Conservation (phyloP, 1,139 yeast genomes). For the Yamadazyma blattariae region DNA sequence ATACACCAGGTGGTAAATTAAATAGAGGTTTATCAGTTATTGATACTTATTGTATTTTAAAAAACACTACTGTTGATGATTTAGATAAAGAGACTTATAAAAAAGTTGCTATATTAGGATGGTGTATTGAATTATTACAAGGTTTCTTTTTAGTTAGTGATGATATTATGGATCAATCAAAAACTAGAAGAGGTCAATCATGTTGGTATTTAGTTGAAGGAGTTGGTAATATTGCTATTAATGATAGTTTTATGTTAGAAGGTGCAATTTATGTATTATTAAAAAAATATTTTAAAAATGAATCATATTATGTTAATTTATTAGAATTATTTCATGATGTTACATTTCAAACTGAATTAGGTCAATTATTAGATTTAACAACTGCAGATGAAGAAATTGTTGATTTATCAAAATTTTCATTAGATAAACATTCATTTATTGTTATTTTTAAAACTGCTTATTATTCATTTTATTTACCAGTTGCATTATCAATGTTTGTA, state of each 20-base stretch:
- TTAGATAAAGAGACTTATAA: slow-evolving; percentile 68
- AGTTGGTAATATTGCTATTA: slow-evolving; percentile 91
- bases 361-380: slow-evolving; percentile 90
- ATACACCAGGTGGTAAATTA: slow-evolving; percentile 95
- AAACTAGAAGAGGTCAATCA: slow-evolving; percentile 97
- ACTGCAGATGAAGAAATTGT: slow-evolving; percentile 97
- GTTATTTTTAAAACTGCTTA: slow-evolving; percentile 97
- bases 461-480: slow-evolving; percentile 96
- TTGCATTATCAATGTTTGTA: slow-evolving; percentile 93
- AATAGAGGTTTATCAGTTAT: slow-evolving; percentile 96
- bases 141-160: slow-evolving; percentile 97
- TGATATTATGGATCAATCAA: slow-evolving; percentile 97
- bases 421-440: slow-evolving; percentile 89
- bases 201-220: slow-evolving; percentile 89
- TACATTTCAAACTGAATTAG: slow-evolving; percentile 96
- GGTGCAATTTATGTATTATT: slow-evolving; percentile 88
- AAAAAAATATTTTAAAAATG: slow-evolving; percentile 83
- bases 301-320: slow-evolving; percentile 82
- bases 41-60: slow-evolving; percentile 84
- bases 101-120: slow-evolving; percentile 87
- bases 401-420: slow-evolving; percentile 81
- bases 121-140: slow-evolving; percentile 94
- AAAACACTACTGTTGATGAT: slow-evolving; percentile 57
- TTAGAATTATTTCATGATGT: slow-evolving; percentile 91
- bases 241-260: slow-evolving; percentile 96